phyloP scores from a whole-genome alignment of 345 rosid species.

The Psidium guajava region DNA sequence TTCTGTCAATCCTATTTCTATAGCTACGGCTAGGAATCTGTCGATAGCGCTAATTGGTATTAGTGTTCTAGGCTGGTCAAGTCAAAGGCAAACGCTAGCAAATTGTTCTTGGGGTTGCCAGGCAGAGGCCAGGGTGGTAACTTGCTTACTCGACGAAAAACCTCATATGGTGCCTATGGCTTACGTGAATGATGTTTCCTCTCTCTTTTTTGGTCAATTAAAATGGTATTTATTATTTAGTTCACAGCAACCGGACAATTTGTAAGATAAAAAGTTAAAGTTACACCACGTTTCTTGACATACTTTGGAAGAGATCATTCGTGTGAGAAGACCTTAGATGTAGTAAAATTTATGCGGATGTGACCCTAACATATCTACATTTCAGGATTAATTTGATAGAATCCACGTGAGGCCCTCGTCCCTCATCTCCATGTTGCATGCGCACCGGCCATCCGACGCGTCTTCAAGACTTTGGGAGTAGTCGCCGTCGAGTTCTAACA shows the following conservation, averaged over 20 bases:
- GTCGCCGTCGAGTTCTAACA: background rate
- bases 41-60: background rate
- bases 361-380: background rate
- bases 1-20: background rate
- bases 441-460: background rate
- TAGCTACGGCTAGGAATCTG: background rate
- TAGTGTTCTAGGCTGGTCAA: background rate
- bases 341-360: background rate
- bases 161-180: background rate
- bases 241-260: background rate
- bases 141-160: background rate
- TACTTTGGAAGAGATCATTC: background rate
- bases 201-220: background rate
- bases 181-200: background rate
- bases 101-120: background rate
- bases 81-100: background rate
- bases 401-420: background rate
- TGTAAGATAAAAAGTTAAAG: background rate
- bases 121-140: background rate
- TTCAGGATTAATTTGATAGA: background rate
- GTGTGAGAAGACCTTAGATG: background rate
- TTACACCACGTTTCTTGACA: background rate
- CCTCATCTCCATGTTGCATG: background rate
- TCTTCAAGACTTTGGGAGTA: background rate
- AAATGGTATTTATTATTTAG: background rate